phyloP scores from a whole-genome alignment of 768 basidiomycete genomes.

The Pleurotus platypus region DNA sequence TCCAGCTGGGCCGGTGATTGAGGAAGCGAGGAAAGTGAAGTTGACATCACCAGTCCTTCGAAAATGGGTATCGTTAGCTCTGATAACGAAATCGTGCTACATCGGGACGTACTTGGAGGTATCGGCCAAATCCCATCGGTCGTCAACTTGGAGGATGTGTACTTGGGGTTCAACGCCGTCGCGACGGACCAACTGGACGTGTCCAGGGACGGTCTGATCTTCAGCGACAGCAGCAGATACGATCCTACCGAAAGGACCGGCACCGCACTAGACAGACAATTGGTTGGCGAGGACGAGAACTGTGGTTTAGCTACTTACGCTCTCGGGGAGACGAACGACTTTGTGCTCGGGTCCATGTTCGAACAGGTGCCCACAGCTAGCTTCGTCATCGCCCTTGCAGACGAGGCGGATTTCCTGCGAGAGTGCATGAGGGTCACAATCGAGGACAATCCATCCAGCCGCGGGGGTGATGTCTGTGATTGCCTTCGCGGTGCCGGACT shows the following conservation, averaged over 20 bases:
- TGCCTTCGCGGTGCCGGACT: background rate
- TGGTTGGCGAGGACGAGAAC: background rate
- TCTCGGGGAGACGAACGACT: conserved; percentile 49
- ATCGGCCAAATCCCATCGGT: conserved; percentile 26
- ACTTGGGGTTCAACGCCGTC: conserved; percentile 22
- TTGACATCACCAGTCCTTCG: background rate
- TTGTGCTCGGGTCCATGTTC: conserved; percentile 40
- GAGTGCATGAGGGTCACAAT: conserved; percentile 4
- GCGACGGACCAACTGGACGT: conserved; percentile 21
- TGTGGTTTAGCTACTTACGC: conserved; percentile 25
- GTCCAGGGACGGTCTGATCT: conserved; percentile 29
- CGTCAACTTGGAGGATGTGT: conserved; percentile 29
- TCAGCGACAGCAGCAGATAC: conserved; percentile 28
- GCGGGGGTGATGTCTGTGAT: conserved; percentile 7
- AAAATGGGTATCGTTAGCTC: no score
- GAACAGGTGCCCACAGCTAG: conserved; percentile 37
- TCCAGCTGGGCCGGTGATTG: background rate
- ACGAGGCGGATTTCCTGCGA: conserved; percentile 1
- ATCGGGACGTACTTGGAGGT: conserved; percentile 11
- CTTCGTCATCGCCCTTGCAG: conserved; percentile 8
- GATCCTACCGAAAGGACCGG: conserved; percentile 22
- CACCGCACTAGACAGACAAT: conserved; percentile 3
- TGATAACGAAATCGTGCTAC: background rate
- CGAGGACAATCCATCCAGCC: background rate
- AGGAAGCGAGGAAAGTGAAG: background rate